A percentile compares a stretch with the other conserved stretches of the same genome.
Conservation (phyloP, 768 basidiomycete species). For the Trametes villosa region DNA sequence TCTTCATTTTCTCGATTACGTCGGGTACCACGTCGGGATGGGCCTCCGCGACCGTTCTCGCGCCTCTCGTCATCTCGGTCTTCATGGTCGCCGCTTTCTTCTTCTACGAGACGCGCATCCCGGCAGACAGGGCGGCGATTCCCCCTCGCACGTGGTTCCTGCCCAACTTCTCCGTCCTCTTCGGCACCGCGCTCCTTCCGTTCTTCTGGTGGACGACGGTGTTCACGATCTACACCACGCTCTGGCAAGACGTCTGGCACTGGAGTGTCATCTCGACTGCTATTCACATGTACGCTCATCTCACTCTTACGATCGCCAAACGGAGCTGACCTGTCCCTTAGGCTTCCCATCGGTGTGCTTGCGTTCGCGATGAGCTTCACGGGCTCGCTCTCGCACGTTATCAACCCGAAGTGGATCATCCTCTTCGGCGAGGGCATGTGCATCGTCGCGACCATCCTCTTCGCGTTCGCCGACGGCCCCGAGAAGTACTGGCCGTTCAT, state of each 20-base stretch:
- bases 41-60: conserved; percentile 44
- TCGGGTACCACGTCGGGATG: conserved; percentile 48
- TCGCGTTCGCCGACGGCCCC: conserved; percentile 46
- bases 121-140: conserved; percentile 39
- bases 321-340: background rate
- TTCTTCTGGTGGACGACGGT: conserved; percentile 46
- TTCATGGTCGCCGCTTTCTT: conserved; percentile 45
- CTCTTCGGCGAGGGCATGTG: conserved; percentile 45
- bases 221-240: conserved; percentile 38
- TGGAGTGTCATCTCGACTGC: conserved; percentile 44
- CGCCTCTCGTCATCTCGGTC: conserved; percentile 47
- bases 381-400: conserved; percentile 41
- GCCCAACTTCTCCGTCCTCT: conserved; percentile 43
- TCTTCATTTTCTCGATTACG: conserved; percentile 43
- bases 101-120: conserved; percentile 44
- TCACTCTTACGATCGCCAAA: conserved; percentile 3
- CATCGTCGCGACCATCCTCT: conserved; percentile 43
- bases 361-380: conserved; percentile 44
- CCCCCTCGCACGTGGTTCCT: conserved; percentile 44
- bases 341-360: conserved; percentile 47
- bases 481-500: conserved; percentile 50
- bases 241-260: conserved; percentile 42
- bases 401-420: conserved; percentile 50
- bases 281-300: conserved; percentile 39
- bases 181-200: conserved; percentile 41